Evolutionary conservation across 352 stramenopile species (phyloP), one percentile per base, ranked within the genome.

Genomic region (Globisporangium paddicum): DNA sequence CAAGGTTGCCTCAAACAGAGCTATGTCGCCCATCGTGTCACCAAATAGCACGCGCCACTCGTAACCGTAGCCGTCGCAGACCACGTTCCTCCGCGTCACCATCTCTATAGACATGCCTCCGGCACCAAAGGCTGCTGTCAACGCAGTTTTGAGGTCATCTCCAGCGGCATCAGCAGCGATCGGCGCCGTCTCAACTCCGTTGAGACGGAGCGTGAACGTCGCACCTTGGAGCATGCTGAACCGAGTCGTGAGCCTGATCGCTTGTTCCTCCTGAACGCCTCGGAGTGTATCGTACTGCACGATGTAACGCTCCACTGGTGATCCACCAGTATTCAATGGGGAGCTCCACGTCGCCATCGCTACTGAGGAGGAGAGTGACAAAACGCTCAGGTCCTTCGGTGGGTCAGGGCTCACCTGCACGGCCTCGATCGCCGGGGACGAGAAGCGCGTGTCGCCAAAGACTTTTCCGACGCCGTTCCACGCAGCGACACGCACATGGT

Each of bases 381-480:
- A 68, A 1, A 93, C 67, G 3, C 49, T 66, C 3, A 92, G 16
- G 46, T 92, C 80, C 47, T 67, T 66, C 5, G 85, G 78, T 0
- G 58, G 16, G 23, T 81, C 79, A 0, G 82, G 81, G 1, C 45
- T 35, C 0, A 5, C 59, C 28, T 86, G 75, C 1, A 75, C 71
- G 10, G 64, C 26, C 28, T 74, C 66, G 9, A 82, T 55, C n/a
- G 89, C 87, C 10, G 92, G 91, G 2, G 81, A 95, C 0, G 79
- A 90, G 53, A 89, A 89, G 47, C 73, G 83, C 1, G 75, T 79
- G 23, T 90, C 71, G 18, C 93, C 87, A 62, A 95, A 97, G 3
- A 87, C 62, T 18, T 86, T 81, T 5, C 90, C 79, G 3, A 98
- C 93, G 26, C 95, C 92, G 61, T 98, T 98, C 79, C 83, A 97